Base-by-base conservation (phyloP, 139 green algal genomes). In the Micractinium conductrix region DNA sequence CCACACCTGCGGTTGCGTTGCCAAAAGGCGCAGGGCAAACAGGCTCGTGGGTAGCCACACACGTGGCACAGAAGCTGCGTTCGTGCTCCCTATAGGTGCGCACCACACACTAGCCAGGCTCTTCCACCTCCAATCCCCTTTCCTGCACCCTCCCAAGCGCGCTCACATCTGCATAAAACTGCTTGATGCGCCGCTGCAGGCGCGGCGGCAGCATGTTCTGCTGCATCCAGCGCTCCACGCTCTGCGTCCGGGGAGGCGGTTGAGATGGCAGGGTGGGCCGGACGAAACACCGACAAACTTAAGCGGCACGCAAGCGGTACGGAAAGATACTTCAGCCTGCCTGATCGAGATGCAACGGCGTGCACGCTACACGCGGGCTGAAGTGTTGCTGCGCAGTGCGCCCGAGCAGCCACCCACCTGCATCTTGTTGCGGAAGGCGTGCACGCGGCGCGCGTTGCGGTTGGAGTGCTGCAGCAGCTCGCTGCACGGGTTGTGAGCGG, bases 351-450 rank as follows among this genome's bases (percentile, higher is more conserved):
- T n/a, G n/a, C n/a, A n/a, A n/a, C n/a, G n/a, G n/a, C n/a, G n/a
- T n/a, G n/a, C n/a, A n/a, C n/a, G n/a, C n/a, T n/a, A n/a, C n/a
- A n/a, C n/a, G n/a, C n/a, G n/a, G n/a, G n/a, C n/a, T n/a, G n/a
- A n/a, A n/a, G n/a, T n/a, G n/a, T n/a, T n/a, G n/a, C n/a, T n/a
- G n/a, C n/a, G n/a, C n/a, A n/a, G n/a, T n/a, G n/a, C n/a, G n/a
- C n/a, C n/a, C n/a, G n/a, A n/a, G n/a, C n/a, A n/a, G n/a, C 53
- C 53, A 16, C 60, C 21, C 14, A 53, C 48, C 42, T 72, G 48
- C 84, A 89, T 75, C 86, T 89, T 89, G 55, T 80, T 69, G 6
- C 83, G 78, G 62, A 88, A 88, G 16, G 74, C 43, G 22, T 86
- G 62, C 35, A 84, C 86, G 40, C 73, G 82, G 35, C 86, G 69